Evolutionary conservation across 2,329 filamentous ascomycete species (phyloP).

Genomic region (Fusarium anguioides): DNA sequence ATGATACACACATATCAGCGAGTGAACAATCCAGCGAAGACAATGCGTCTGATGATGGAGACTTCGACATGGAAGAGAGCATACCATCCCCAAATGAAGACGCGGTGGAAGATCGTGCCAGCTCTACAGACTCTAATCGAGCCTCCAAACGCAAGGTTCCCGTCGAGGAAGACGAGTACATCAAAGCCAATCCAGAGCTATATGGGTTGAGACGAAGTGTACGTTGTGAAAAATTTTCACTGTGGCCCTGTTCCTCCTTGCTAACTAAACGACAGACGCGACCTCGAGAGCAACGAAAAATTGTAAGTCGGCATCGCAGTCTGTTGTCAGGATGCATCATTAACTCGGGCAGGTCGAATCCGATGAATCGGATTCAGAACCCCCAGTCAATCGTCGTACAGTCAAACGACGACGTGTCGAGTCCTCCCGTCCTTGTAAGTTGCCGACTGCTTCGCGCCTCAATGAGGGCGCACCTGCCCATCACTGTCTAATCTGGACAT

Average conservation of each 20-base stretch:
- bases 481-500: constrained; percentile 27
- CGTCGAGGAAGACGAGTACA: constrained; percentile 81
- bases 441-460: neutral
- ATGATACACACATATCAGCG: constrained; percentile 57
- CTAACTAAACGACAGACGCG: constrained; percentile 58
- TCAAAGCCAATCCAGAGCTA: constrained; percentile 90
- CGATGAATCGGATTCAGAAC: constrained; percentile 78
- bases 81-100: constrained; percentile 59
- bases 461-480: neutral
- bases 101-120: constrained; percentile 67
- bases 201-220: constrained; percentile 96
- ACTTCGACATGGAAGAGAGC: constrained; percentile 80
- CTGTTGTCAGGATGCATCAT: neutral
- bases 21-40: constrained; percentile 62
- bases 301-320: constrained; percentile 57
- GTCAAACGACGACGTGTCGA: constrained; percentile 77
- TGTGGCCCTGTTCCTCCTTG: constrained; percentile 46
- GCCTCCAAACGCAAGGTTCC: constrained; percentile 78
- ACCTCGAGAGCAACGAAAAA: constrained; percentile 66
- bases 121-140: constrained; percentile 76
- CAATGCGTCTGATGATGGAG: constrained; percentile 73
- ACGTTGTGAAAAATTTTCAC: constrained; percentile 55
- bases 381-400: constrained; percentile 66
- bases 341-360: constrained; percentile 58
- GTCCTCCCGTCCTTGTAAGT: constrained; percentile 71